Base-by-base conservation (phyloP, 352 stramenopile species). In the Pythium biforme region DNA sequence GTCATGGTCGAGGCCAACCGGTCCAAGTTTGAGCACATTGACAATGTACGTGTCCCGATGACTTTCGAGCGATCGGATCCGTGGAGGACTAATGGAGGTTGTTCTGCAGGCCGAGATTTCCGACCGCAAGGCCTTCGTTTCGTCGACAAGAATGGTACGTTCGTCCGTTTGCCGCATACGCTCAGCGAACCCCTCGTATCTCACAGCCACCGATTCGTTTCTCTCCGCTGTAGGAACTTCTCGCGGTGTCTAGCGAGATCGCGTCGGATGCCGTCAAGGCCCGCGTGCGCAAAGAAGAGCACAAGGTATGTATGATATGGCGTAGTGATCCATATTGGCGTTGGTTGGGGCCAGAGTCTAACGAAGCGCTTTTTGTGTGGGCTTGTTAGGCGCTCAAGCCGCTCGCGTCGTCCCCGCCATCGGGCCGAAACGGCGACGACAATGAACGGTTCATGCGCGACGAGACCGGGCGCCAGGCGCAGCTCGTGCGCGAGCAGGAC, bases 21-120 rank as follows among this genome's bases (percentile, higher is more conserved):
- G 55, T 71, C 76, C 59, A 90, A 89, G 65, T 94, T 90, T 48
- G 78, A 86, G 48, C 84, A 94, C 72, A 94, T 94, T 67, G 84
- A 90, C 55, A 75, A 73, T 33, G 76, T 88, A 37, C 8, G 8
- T 37, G n/a, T n/a, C n/a, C n/a, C n/a, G n/a, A n/a, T n/a, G n/a
- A n/a, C n/a, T n/a, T n/a, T n/a, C n/a, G n/a, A n/a, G n/a, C n/a
- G n/a, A n/a, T 10, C 31, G 14, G 20, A 11, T 15, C 19, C 7
- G 17, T 47, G 5, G 5, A 12, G 40, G 19, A 47, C 40, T 22
- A 34, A 25, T 31, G 12, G 10, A n/a, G 22, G n/a, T 2, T 27
- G 1, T 27, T 25, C 23, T 49, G 20, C 41, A 88, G 79, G 67
- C 53, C 22, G 81, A 90, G 34, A 79, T 90, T 39, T 66, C 83